Evolutionary conservation across 305 asterid genomes (phyloP), one percentile per base, ranked within the genome.

Genomic region (Solanum hybrid): DNA sequence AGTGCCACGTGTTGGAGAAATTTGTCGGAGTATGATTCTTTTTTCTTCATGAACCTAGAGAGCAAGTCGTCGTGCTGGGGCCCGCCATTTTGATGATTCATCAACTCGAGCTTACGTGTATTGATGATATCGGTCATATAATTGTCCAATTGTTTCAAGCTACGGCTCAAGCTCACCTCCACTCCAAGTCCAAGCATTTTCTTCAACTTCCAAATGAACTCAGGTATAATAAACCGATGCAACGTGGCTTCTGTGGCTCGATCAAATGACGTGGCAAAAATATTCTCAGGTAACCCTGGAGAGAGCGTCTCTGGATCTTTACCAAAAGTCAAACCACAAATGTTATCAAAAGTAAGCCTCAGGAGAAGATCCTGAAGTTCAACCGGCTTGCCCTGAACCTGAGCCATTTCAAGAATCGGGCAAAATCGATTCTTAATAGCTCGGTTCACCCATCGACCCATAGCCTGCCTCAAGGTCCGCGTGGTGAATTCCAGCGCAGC

Each of bases 271-370:
- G 91, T 29, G 3, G 98, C 93, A 88, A 95, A 95, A 90, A 92
- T 64, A 79, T 94, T 94, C 1, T 94, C 94, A 1, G 95, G 95
- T 2, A 95, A 87, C 1, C 87, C 95, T 0, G 91, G 92, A 1
- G 96, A 81, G 0, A 94, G 89, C 0, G 96, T 94, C 86, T 94
- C 93, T 0, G 98, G 98, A 72, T 95, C 98, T 91, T 92, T 94
- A 26, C 98, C 98, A 5, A 95, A 94, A 51, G 96, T 92, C 94
- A 94, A 90, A 81, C 96, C 96, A 6, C 98, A 95, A n/a, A 95
- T 94, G 38, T 95, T 95, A 29, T 95, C 98, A 37, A 95, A 95
- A 34, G 98, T 95, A 36, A 95, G 95, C 90, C 96, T 92, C 1
- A 95, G 89, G 24, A 95, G 71, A 1, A 95, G 93, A 91, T 95